Evolutionary conservation across 2,329 filamentous ascomycete genomes (phyloP), one percentile per base, ranked within the genome.

Genomic region (Colletotrichum lindemuthianum): DNA sequence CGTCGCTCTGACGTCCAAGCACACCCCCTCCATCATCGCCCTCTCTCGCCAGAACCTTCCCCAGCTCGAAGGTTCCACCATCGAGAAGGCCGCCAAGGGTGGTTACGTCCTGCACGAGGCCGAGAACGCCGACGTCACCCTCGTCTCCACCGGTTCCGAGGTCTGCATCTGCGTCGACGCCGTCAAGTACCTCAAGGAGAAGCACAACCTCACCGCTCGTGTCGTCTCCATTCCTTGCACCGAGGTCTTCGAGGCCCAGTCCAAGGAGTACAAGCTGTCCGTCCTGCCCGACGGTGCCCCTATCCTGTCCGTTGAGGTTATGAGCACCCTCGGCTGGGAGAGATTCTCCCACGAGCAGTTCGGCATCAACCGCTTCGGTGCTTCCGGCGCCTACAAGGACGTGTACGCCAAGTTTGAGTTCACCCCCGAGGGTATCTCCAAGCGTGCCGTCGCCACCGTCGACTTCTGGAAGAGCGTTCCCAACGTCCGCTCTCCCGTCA

Each of bases 381-480:
- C 95, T 71, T 97, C 92, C 60, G 96, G 95, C 75, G 91, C 95
- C 71, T 98, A 98, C 87, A 95, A 95, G 90, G 90, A 98, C 75
- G 93, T 99, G 67, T 99, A 99, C 88, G 91, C 92, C 92, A 98
- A 97, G 88, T 99, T 99, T 83, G 96, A 98, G 82, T 98, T 99
- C 86, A 99, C 95, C 53, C 92, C 96, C 58, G 95, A 97, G 82
- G 96, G 96, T 70, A 92, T 99, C 78, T 86, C 92, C 83, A 97
- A 98, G 91, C 93, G 96, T 74, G 96, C 95, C 67, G 80, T 93
- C 69, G 90, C 91, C 72, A 99, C 96, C 69, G 84, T 98, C 75
- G 89, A 98, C 78, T 99, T 97, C 89, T 99, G 93, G 91, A 98
- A 97, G 91, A 92, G 90, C 71, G 88, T 90, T 37, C 84, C 92